These are phyloP conservation scores for Phylloporus rhodoxanthus DNA, from an alignment of 768 basidiomycete genomes.

Conservation along the genomic window DNA sequence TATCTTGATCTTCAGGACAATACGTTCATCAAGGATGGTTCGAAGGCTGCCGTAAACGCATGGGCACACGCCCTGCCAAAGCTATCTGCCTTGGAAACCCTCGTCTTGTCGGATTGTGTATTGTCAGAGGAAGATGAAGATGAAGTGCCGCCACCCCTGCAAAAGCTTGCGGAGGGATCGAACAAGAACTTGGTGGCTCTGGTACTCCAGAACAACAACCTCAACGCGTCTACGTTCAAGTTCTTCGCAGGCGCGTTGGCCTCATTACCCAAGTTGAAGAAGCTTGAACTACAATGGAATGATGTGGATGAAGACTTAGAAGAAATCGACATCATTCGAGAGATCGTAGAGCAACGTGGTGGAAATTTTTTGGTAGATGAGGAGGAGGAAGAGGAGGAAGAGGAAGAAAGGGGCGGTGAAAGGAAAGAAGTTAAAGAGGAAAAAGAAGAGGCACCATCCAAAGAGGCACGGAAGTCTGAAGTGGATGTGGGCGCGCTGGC, in stretches of 20 bases:
- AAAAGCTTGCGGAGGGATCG: conserved; percentile 58
- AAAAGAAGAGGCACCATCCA: conserved; percentile 18
- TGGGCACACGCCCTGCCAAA: conserved; percentile 61
- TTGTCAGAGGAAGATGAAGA: conserved; percentile 69
- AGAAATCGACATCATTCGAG: conserved; percentile 40
- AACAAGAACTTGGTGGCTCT: conserved; percentile 71
- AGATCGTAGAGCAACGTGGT: conserved; percentile 55
- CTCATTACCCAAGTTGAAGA: conserved; percentile 53
- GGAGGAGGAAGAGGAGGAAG: conserved; percentile 72
- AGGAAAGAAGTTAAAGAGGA: conserved; percentile 26
- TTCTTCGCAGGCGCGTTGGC: conserved; percentile 63
- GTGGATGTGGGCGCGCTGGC: conserved; percentile 53
- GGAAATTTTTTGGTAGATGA: conserved; percentile 65
- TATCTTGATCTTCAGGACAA: conserved; percentile 92
- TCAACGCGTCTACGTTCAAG: conserved; percentile 63
- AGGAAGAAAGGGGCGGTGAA: conserved; percentile 42
- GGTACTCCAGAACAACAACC: conserved; percentile 88
- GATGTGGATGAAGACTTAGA: conserved; percentile 78
- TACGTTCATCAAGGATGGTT: conserved; percentile 65
- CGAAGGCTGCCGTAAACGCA: conserved; percentile 47
- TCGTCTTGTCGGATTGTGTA: conserved; percentile 91
- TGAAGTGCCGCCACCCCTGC: conserved; percentile 62
- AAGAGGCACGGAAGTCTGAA: conserved; percentile 26
- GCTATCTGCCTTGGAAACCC: conserved; percentile 67
- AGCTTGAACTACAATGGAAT: conserved; percentile 86